Base-by-base conservation (phyloP, 2,329 filamentous ascomycete species). In the Chaetomium globosum region DNA sequence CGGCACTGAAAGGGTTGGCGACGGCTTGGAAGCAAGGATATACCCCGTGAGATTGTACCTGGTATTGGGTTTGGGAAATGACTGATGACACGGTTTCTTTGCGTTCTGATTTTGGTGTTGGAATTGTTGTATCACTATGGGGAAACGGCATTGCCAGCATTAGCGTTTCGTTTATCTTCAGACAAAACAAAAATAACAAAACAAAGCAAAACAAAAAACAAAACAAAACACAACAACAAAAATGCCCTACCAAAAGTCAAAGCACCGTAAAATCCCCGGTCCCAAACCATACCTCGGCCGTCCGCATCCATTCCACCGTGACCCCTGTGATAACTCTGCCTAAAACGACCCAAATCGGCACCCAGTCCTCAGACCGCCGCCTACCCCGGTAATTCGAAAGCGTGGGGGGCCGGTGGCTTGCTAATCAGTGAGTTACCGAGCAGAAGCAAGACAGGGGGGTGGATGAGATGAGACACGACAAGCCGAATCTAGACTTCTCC, bases 21-120 rank as follows among this genome's bases (percentile, higher is more conserved):
- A 28, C 33, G 19, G 26, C n/a, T 12, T 30, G 28, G 16, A 53
- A 23, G 48, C 31, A 48, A 46, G 49, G 51, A 59, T 52, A 57
- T 59, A 57, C 55, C 53, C 43, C 30, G 16, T 3, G 19, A 31
- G 51, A 36, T 39, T 57, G 54, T 57, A 57, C 21, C 51, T 33
- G 52, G 53, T 36, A 36, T 26, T 53, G 39, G 26, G 7, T n/a
- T 28, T 46, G 23, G 46, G 6, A 58, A 36, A 36, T 21, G 57
- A 59, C 43, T 56, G 57, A 58, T 52, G 26, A 48, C 53, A 36
- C n/a, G 61, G 28, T 51, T 59, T 59, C 19, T 49, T 33, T 43
- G 39, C 39, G 7, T 59, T 59, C 43, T 28, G 6, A 19, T 36
- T 19, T 51, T 48, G 23, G 12, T 36, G 10, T 49, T 59, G 31